These are phyloP conservation scores for Pseudogymnoascus sp. DNA, from an alignment of 2,329 filamentous ascomycete genomes.

Conservation along the genomic window DNA sequence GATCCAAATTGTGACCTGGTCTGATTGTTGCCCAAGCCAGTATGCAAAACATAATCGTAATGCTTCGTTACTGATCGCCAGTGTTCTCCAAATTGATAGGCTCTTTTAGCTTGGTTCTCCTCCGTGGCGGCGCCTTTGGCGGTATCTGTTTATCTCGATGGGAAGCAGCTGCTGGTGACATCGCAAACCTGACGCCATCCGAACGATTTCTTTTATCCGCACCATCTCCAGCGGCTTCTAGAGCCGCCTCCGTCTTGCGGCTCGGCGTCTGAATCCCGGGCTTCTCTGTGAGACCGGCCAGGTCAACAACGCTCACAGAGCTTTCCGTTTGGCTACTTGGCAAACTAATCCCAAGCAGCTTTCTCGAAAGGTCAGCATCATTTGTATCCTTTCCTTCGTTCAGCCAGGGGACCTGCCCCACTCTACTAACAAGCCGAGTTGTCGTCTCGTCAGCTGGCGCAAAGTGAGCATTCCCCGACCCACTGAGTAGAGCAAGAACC, in stretches of 20 bases:
- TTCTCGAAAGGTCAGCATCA: slow-evolving; percentile 43
- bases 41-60: not conserved
- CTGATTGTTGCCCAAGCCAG: not conserved
- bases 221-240: slow-evolving; percentile 22
- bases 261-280: slow-evolving; percentile 77
- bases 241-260: slow-evolving; percentile 36
- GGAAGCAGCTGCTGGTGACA: not conserved
- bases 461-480: slow-evolving; percentile 63
- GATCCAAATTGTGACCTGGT: not conserved
- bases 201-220: not conserved
- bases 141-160: slow-evolving; percentile 5
- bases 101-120: not conserved
- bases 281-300: slow-evolving; percentile 73
- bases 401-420: slow-evolving; percentile 64
- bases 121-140: not conserved
- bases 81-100: not conserved
- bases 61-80: slow-evolving; percentile 1
- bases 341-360: slow-evolving; percentile 64
- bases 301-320: slow-evolving; percentile 65
- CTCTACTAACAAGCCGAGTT: slow-evolving; percentile 66
- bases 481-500: slow-evolving; percentile 64
- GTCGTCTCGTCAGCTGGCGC: slow-evolving; percentile 76
- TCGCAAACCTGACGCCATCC: not conserved
- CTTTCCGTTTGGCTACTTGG: slow-evolving; percentile 59
- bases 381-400: slow-evolving; percentile 33